A percentile compares a stretch with the other conserved stretches of the same genome.
These are phyloP conservation scores for Solanum peruvianum DNA, from an alignment of 257 asterid species.

Conservation along the genomic window DNA sequence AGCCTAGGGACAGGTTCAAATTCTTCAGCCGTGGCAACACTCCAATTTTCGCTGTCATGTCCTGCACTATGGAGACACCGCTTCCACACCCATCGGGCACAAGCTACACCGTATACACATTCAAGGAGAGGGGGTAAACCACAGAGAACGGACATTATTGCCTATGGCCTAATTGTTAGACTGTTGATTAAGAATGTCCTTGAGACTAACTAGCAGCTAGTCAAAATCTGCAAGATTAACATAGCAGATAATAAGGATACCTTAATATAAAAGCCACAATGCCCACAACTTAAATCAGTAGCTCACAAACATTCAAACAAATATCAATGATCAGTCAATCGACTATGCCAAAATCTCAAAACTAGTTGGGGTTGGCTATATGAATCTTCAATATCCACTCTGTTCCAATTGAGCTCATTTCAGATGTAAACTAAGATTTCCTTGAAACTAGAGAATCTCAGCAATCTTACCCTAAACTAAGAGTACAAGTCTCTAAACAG, in stretches of 20 bases:
- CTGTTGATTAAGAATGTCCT: background rate
- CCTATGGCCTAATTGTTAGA: conserved; percentile 1
- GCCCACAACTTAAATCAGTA: background rate
- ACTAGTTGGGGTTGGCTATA: background rate
- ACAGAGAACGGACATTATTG: conserved; percentile 57
- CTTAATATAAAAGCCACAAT: background rate
- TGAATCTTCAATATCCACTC: background rate
- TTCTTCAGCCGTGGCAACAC: conserved; percentile 48
- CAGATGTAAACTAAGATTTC: background rate
- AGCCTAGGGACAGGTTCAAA: conserved; percentile 80
- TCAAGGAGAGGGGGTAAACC: conserved; percentile 62
- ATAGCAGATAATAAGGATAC: background rate
- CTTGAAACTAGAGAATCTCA: background rate
- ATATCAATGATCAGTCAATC: background rate
- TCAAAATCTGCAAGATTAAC: background rate
- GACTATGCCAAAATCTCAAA: background rate
- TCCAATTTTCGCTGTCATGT: conserved; percentile 71
- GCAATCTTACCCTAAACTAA: background rate
- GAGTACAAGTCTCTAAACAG: background rate
- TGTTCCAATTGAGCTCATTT: background rate
- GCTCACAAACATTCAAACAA: background rate
- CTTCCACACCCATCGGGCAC: conserved; percentile 82
- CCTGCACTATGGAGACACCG: conserved; percentile 71
- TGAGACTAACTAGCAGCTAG: background rate
- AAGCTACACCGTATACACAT: conserved; percentile 65